Evolutionary conservation across 75 land plant genomes (phyloP).

Genomic region (Sequoia sempervirens): DNA sequence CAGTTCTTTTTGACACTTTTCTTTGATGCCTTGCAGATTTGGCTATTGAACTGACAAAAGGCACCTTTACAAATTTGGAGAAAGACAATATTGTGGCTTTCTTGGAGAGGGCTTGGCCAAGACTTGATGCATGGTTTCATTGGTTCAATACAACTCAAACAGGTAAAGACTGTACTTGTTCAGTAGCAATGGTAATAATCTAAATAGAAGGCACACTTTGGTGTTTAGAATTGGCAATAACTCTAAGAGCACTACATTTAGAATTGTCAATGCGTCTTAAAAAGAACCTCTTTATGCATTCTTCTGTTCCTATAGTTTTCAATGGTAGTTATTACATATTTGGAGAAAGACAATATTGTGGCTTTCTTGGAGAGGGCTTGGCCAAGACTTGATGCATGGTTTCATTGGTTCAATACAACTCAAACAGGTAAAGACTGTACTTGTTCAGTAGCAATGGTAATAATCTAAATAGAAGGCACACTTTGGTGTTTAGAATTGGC

Average conservation of each 20-base stretch:
- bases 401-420: slow-evolving; percentile 91
- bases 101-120: slow-evolving; percentile 54
- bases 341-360: slow-evolving; percentile 38
- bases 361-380: slow-evolving; percentile 58
- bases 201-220: neutral
- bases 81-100: slow-evolving; percentile 47
- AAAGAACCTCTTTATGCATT: neutral
- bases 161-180: slow-evolving; percentile 37
- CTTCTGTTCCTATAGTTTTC: neutral
- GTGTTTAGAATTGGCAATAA: too few relatives aligned
- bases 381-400: slow-evolving; percentile 90
- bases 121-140: slow-evolving; percentile 91
- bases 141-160: slow-evolving; percentile 96
- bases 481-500: too few relatives aligned
- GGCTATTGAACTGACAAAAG: slow-evolving; percentile 26
- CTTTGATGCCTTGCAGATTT: slow-evolving; percentile 43
- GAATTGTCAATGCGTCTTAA: neutral
- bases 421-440: slow-evolving; percentile 58
- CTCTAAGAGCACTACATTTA: neutral
- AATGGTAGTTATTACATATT: neutral
- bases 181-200: too few relatives aligned
- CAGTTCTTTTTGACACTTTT: neutral
- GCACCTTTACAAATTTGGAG: slow-evolving; percentile 36
- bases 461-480: neutral
- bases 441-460: neutral